Evolutionary conservation across 148 eudicot species (phyloP).

Genomic region (Vaccinium vitisidaea): DNA sequence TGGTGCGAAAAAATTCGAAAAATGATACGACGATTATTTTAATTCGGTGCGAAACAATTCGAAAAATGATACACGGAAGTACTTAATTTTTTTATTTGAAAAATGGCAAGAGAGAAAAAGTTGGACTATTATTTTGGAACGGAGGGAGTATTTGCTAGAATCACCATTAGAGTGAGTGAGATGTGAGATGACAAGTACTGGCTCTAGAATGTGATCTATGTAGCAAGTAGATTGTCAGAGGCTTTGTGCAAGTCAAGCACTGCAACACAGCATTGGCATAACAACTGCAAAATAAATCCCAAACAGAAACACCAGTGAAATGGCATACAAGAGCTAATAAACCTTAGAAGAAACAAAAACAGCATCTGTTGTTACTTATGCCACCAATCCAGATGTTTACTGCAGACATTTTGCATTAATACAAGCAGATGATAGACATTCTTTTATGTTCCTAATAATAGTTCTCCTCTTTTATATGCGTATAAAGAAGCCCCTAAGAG

Average conservation of each 20-base stretch:
- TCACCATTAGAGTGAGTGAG: slow-evolving; percentile 9
- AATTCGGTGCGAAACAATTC: too few species aligned
- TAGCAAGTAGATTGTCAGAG: slow-evolving; percentile 70
- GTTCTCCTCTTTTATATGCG: not conserved
- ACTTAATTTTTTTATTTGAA: too few species aligned
- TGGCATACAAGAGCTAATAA: not conserved
- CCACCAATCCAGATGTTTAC: not conserved
- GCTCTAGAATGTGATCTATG: slow-evolving; percentile 79
- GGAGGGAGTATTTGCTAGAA: not conserved
- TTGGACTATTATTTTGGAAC: too few species aligned
- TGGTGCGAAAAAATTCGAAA: too few species aligned
- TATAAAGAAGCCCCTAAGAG: not conserved
- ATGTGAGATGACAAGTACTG: slow-evolving; percentile 43
- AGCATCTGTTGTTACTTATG: not conserved
- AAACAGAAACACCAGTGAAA: slow-evolving; percentile 16
- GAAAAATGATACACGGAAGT: too few species aligned
- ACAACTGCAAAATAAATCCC: slow-evolving; percentile 63
- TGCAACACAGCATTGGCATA: slow-evolving; percentile 98
- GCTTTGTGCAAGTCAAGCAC: slow-evolving; percentile 91
- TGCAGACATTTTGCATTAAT: slow-evolving; percentile 8
- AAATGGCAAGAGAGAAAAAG: too few species aligned
- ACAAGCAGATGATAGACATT: not conserved
- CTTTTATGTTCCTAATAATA: not conserved
- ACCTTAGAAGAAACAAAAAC: not conserved
- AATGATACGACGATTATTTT: too few species aligned